Evolutionary conservation across 345 rosid genomes (phyloP).

Genomic region (Citrus glauca): DNA sequence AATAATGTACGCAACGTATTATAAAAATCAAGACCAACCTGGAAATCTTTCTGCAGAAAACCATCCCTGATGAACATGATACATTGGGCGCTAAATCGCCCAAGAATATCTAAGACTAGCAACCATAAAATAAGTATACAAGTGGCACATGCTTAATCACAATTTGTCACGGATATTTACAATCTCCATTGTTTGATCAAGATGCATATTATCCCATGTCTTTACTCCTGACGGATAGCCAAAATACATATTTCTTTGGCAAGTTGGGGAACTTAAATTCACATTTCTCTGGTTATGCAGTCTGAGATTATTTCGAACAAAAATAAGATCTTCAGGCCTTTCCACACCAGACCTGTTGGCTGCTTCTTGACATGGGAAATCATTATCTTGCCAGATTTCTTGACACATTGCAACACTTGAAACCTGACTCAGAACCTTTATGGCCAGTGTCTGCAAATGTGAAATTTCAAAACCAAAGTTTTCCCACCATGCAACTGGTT

Average conservation of each 20-base stretch:
- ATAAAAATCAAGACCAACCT: background rate
- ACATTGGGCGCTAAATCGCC: background rate
- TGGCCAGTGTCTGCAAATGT: constrained; percentile 32
- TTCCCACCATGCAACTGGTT: constrained; percentile 48
- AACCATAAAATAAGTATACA: background rate
- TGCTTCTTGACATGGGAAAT: constrained; percentile 22
- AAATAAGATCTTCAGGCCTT: constrained; percentile 32
- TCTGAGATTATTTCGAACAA: constrained; percentile 38
- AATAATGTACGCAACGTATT: background rate
- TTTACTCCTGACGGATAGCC: constrained; percentile 23
- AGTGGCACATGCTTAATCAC: constrained; percentile 7
- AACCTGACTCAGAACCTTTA: constrained; percentile 34
- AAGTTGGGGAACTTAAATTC: constrained; percentile 9
- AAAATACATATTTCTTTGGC: constrained; percentile 17
- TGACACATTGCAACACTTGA: constrained; percentile 24
- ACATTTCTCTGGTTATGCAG: constrained; percentile 27
- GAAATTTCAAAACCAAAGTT: constrained; percentile 43
- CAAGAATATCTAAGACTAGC: background rate
- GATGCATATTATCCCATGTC: constrained; percentile 26
- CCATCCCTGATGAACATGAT: background rate
- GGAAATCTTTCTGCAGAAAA: background rate
- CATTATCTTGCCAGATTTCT: constrained; percentile 29
- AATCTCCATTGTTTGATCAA: constrained; percentile 23
- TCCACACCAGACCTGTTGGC: constrained; percentile 22
- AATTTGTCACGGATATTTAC: constrained; percentile 20